phyloP scores from a whole-genome alignment of 2,329 filamentous ascomycete species.

The Nemania sp. region DNA sequence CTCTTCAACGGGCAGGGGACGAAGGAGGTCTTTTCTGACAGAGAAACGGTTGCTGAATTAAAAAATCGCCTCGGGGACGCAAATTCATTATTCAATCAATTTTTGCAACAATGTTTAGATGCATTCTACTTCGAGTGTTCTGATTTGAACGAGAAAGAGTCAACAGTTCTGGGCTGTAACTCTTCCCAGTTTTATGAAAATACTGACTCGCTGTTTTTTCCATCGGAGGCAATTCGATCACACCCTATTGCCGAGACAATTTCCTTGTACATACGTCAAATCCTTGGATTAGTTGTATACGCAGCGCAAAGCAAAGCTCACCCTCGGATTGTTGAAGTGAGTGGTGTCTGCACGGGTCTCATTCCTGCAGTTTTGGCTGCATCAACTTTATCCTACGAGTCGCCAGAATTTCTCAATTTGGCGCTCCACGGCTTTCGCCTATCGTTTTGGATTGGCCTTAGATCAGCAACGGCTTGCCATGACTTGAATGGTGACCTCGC shows the following conservation, averaged over 20 bases:
- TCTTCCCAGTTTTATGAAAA: slow-evolving; percentile 11
- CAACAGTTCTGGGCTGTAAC: slow-evolving; percentile 7
- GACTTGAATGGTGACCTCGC: neutral
- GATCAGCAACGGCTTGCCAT: slow-evolving; percentile 10
- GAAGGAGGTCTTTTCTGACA: slow-evolving; percentile 24
- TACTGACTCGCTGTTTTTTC: slow-evolving; percentile 19
- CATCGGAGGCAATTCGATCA: slow-evolving; percentile 17
- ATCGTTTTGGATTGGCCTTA: slow-evolving; percentile 29
- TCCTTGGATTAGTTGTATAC: slow-evolving; percentile 25
- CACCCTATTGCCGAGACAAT: slow-evolving; percentile 29
- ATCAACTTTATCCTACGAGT: slow-evolving; percentile 21
- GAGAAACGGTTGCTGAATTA: slow-evolving; percentile 7
- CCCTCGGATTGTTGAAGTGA: slow-evolving; percentile 4
- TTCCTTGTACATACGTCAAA: slow-evolving; percentile 22
- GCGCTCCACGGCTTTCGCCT: slow-evolving; percentile 31
- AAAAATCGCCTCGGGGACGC: slow-evolving; percentile 12
- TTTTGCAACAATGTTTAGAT: slow-evolving; percentile 24
- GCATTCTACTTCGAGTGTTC: slow-evolving; percentile 27
- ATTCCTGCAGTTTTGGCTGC: slow-evolving; percentile 27
- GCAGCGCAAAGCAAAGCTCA: neutral
- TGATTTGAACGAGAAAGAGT: slow-evolving; percentile 17
- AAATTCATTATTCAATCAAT: slow-evolving; percentile 2
- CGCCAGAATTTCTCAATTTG: slow-evolving; percentile 21
- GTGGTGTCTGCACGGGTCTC: slow-evolving; percentile 31
- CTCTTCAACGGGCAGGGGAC: slow-evolving; percentile 30